A percentile compares a stretch with the other conserved stretches of the same genome.
Conservation (phyloP, 495 filamentous ascomycete genomes). For the Annulohypoxylon nitens region DNA sequence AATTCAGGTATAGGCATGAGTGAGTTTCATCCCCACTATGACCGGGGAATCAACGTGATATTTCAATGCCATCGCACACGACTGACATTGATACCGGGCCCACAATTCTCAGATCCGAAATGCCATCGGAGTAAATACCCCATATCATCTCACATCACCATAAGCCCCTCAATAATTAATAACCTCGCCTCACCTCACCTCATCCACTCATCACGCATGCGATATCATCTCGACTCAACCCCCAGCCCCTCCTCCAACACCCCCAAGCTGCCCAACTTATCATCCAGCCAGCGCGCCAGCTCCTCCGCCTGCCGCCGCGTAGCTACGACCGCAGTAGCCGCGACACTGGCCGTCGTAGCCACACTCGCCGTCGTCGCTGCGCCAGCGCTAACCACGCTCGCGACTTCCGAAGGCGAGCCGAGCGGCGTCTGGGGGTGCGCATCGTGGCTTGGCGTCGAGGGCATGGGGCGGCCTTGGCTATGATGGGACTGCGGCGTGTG, state of each 20-base stretch:
- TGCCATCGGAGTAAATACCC: neutral
- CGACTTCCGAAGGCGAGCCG: constrained; percentile 55
- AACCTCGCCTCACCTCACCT: neutral
- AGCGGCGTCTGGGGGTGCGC: constrained; percentile 38
- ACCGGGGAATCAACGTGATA: neutral
- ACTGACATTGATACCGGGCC: neutral
- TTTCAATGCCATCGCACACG: neutral
- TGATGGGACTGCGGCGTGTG: neutral
- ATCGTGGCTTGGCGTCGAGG: constrained; percentile 12
- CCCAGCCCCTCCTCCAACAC: constrained; percentile 61
- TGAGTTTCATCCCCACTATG: neutral
- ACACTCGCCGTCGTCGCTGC: constrained; percentile 51
- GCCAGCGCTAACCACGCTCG: constrained; percentile 50
- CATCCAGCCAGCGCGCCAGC: constrained; percentile 61
- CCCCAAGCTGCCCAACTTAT: constrained; percentile 55
- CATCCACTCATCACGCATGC: neutral
- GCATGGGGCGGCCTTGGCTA: constrained; percentile 33
- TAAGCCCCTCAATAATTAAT: neutral
- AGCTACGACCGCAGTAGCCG: constrained; percentile 50
- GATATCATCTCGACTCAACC: constrained; percentile 38
- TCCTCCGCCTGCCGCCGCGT: constrained; percentile 63
- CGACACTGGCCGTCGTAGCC: constrained; percentile 43
- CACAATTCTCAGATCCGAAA: neutral
- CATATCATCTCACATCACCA: neutral
- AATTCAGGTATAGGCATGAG: neutral